These are phyloP conservation scores for Colletotrichum chlorophyti DNA, from an alignment of 2,329 filamentous ascomycete genomes.

Conservation along the genomic window DNA sequence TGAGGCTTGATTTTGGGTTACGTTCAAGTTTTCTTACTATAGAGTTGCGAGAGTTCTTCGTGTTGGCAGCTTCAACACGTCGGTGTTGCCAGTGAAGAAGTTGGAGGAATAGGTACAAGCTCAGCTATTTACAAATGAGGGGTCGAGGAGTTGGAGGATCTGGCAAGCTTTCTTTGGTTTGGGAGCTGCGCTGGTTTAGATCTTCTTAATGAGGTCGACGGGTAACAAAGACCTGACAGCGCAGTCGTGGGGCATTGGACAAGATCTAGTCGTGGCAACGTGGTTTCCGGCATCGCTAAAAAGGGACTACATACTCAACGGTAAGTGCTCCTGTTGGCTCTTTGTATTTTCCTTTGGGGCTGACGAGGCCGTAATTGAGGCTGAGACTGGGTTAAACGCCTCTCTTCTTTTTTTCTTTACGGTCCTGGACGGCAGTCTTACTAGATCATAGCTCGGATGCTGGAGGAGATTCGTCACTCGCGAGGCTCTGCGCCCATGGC, in stretches of 20 bases:
- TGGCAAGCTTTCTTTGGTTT: neutral
- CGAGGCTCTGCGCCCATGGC: neutral
- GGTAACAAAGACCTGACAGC: neutral
- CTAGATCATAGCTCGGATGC: neutral
- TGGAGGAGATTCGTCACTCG: too few species aligned
- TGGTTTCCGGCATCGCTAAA: neutral
- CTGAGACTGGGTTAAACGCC: too few species aligned
- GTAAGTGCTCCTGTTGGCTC: neutral
- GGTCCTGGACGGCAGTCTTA: neutral
- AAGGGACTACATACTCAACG: neutral
- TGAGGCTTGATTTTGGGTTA: neutral
- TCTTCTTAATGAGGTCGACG: neutral
- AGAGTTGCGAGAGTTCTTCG: conserved; percentile 1
- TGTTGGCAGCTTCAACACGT: neutral
- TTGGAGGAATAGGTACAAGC: neutral
- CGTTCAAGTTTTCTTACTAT: conserved; percentile 1
- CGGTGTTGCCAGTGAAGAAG: neutral
- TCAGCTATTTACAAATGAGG: neutral
- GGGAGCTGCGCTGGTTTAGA: neutral
- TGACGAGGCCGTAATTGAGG: neutral
- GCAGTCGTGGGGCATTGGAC: neutral
- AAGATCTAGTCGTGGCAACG: neutral
- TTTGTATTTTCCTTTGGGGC: too few species aligned
- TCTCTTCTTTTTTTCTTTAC: neutral
- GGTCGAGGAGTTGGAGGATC: neutral